phyloP scores from a whole-genome alignment of 73 alveolate genomes.

The Blepharisma stoltei region DNA sequence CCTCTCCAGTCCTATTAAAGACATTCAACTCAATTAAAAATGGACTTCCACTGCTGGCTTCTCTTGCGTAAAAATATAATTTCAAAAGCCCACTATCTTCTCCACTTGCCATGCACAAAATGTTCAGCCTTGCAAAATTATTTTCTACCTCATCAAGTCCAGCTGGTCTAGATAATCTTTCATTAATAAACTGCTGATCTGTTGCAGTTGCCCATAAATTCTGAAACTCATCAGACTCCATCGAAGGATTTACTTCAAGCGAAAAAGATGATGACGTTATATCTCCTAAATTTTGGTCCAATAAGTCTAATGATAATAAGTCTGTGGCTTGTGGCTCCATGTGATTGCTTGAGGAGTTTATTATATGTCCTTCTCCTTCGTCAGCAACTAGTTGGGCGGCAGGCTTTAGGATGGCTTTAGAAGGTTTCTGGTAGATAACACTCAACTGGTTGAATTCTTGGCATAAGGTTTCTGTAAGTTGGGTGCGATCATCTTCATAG shows the following conservation, averaged over 20 bases:
- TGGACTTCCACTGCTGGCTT: constrained; percentile 34
- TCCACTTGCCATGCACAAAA: constrained; percentile 58
- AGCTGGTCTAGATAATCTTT: background rate
- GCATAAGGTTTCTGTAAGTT: constrained; percentile 36
- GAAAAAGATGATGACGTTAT: background rate
- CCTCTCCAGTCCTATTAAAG: constrained; percentile 25
- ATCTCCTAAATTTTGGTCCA: background rate
- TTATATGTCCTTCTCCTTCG: too few relatives aligned
- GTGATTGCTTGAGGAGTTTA: background rate
- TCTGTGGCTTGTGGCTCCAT: background rate
- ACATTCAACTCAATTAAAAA: constrained; percentile 41
- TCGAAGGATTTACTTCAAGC: background rate
- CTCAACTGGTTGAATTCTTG: constrained; percentile 53
- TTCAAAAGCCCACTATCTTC: constrained; percentile 44
- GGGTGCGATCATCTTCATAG: constrained; percentile 49
- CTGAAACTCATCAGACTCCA: constrained; percentile 25
- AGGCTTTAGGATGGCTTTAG: constrained; percentile 42
- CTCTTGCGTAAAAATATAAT: constrained; percentile 45
- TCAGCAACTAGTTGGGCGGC: background rate
- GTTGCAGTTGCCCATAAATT: background rate
- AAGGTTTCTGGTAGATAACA: constrained; percentile 55
- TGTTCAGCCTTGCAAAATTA: constrained; percentile 28
- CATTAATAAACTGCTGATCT: background rate
- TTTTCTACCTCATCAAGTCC: constrained; percentile 35
- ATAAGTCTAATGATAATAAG: background rate